phyloP scores from a whole-genome alignment of 2,329 filamentous ascomycete species.

The Septoria petroselini region DNA sequence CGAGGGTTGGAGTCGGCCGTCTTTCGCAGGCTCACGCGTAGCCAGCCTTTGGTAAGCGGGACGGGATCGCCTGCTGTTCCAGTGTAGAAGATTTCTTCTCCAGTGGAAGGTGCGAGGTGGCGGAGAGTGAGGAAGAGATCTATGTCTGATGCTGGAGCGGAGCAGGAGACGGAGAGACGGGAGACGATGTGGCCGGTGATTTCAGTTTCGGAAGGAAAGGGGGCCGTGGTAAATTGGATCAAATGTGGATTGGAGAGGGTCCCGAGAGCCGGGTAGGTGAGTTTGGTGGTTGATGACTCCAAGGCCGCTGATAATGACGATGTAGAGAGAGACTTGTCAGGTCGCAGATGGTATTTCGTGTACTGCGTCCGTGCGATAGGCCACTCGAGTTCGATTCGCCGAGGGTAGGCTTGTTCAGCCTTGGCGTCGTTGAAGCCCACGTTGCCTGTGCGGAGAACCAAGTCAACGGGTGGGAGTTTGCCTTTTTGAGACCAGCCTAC shows the following conservation, averaged over 20 bases:
- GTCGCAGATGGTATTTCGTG: constrained; percentile 58
- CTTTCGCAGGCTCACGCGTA: constrained; percentile 57
- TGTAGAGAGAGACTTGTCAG: constrained; percentile 43
- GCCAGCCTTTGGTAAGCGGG: constrained; percentile 63
- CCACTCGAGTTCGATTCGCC: constrained; percentile 62
- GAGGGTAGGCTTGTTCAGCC: constrained; percentile 55
- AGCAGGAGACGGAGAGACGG: constrained; percentile 59
- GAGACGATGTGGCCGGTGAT: constrained; percentile 67
- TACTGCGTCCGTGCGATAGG: constrained; percentile 65
- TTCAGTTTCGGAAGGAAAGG: constrained; percentile 63
- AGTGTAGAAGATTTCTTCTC: constrained; percentile 61
- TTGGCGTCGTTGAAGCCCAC: constrained; percentile 64
- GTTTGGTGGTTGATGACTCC: no score
- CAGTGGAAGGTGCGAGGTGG: constrained; percentile 53
- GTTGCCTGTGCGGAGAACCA: constrained; percentile 64
- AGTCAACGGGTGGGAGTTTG: constrained; percentile 57
- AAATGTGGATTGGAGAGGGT: constrained; percentile 51
- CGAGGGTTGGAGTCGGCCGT: constrained; percentile 51
- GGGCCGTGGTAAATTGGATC: constrained; percentile 56
- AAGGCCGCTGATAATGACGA: no score
- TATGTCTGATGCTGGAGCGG: constrained; percentile 48
- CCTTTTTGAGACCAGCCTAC: constrained; percentile 59
- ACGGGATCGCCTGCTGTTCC: constrained; percentile 63
- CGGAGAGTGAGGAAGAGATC: constrained; percentile 62
- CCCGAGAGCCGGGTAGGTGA: constrained; percentile 59